These are phyloP conservation scores for Penicillium canariense DNA, from an alignment of 495 filamentous ascomycete genomes.

Conservation along the genomic window DNA sequence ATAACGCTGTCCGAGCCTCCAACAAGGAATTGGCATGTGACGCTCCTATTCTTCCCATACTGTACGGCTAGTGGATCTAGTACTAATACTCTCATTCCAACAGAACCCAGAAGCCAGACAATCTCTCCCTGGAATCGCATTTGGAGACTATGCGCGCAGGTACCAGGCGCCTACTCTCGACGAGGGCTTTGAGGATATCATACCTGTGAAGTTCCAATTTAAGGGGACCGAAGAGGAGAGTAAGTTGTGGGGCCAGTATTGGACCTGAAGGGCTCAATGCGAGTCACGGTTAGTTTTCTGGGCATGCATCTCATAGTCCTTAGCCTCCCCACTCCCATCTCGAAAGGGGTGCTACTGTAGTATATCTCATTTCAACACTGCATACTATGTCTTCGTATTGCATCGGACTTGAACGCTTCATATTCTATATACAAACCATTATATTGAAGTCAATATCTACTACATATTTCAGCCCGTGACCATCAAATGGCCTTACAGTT, in stretches of 20 bases:
- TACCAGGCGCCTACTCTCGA: conserved; percentile 66
- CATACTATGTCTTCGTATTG: too few relatives aligned
- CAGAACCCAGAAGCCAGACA: conserved; percentile 80
- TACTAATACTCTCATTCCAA: conserved; percentile 28
- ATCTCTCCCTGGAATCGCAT: conserved; percentile 75
- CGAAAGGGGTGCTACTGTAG: too few relatives aligned
- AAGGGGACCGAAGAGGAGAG: conserved; percentile 53
- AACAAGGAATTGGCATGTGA: conserved; percentile 46
- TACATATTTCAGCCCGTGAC: too few relatives aligned
- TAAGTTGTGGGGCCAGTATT: conserved; percentile 67
- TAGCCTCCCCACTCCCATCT: too few relatives aligned
- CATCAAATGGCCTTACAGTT: not conserved
- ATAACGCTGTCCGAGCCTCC: conserved; percentile 78
- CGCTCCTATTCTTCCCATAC: not conserved
- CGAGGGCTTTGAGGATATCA: conserved; percentile 85
- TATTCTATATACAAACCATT: too few relatives aligned
- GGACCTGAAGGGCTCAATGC: too few relatives aligned
- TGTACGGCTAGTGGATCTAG: not conserved
- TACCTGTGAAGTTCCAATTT: conserved; percentile 66
- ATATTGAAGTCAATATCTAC: too few relatives aligned
- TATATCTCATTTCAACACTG: too few relatives aligned
- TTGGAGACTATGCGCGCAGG: conserved; percentile 65
- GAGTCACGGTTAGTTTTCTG: not conserved
- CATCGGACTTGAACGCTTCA: too few relatives aligned
- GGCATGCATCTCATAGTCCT: too few relatives aligned